Base-by-base conservation (phyloP, 768 basidiomycete genomes). In the Terana coerulea region DNA sequence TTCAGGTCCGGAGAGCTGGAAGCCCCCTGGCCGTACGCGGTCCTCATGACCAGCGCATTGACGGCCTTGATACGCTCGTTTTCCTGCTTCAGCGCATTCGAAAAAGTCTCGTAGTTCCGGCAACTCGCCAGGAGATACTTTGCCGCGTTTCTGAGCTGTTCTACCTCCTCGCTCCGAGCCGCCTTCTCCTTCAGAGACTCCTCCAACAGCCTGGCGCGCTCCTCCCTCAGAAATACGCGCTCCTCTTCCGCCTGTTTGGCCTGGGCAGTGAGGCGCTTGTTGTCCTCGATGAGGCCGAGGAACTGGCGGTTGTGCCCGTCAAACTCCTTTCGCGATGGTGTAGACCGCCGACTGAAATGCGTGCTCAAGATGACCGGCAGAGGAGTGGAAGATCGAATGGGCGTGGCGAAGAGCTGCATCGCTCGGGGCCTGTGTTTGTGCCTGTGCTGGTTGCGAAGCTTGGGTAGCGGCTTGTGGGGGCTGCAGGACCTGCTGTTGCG, bases 1-100 rank as follows among this genome's bases (percentile, higher is more conserved):
- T n/a, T n/a, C n/a, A n/a, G n/a, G n/a, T n/a, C n/a, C n/a, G n/a
- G n/a, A n/a, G n/a, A n/a, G n/a, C n/a, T n/a, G n/a, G n/a, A n/a
- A n/a, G n/a, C n/a, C n/a, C n/a, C n/a, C n/a, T n/a, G n/a, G n/a
- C n/a, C n/a, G n/a, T n/a, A n/a, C n/a, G n/a, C n/a, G n/a, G n/a
- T n/a, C n/a, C n/a, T n/a, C n/a, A n/a, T n/a, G 6, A 45, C 12
- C 49, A 25, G 26, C 35, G 30, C 37, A 17, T 52, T 54, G 42
- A 29, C 50, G 31, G 43, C 53, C n/a, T 35, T 28, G 3, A 52
- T 17, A 34, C 17, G 7, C 35, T 25, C 45, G 5, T 15, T 33
- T 21, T 46, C 45, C n/a, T 3, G 30, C 26, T 8, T 28, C 24
- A n/a, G 19, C 5, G 5, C 8, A 24, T 29, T 7, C 24, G 26